Percentiles rank a stretch among this genome's conserved stretches.
Conservation (phyloP, 2,329 filamentous ascomycete genomes). For the Kalaharituber pfeilii region DNA sequence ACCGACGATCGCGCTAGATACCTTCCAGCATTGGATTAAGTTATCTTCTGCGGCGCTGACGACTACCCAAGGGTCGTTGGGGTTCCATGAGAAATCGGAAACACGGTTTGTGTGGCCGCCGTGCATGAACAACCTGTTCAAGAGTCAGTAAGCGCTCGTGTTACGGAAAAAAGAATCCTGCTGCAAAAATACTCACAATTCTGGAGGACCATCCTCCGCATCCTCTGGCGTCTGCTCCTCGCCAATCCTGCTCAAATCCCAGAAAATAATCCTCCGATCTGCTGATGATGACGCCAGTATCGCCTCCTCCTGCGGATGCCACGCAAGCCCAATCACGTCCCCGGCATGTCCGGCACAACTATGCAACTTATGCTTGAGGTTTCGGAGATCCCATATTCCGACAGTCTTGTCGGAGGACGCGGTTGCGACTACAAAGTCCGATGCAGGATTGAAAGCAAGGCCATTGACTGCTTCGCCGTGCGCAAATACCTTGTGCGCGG, state of each 20-base stretch:
- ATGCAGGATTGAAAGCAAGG: slow-evolving; percentile 81
- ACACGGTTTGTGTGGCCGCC: slow-evolving; percentile 94
- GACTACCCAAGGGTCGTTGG: slow-evolving; percentile 90
- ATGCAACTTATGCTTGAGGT: slow-evolving; percentile 78
- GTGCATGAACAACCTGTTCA: slow-evolving; percentile 93
- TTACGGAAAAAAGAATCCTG: too few species aligned
- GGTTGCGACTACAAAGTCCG: slow-evolving; percentile 79
- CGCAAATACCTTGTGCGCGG: slow-evolving; percentile 42
- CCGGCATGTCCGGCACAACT: slow-evolving; percentile 75
- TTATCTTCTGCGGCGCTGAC: slow-evolving; percentile 95
- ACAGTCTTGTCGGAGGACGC: slow-evolving; percentile 92
- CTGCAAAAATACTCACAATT: slow-evolving; percentile 54
- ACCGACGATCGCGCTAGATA: slow-evolving; percentile 63
- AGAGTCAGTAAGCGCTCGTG: too few species aligned
- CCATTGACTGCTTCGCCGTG: slow-evolving; percentile 90
- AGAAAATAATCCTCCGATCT: slow-evolving; percentile 85
- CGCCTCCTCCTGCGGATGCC: slow-evolving; percentile 81
- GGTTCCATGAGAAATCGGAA: slow-evolving; percentile 95
- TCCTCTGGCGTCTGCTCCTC: slow-evolving; percentile 93
- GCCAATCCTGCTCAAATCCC: slow-evolving; percentile 82
- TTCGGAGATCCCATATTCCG: slow-evolving; percentile 85
- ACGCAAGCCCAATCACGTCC: slow-evolving; percentile 77
- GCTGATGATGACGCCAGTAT: slow-evolving; percentile 85
- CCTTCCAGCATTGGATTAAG: slow-evolving; percentile 85
- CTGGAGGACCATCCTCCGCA: slow-evolving; percentile 81